Evolutionary conservation across 345 rosid species (phyloP).

Genomic region (Murraya paniculata): DNA sequence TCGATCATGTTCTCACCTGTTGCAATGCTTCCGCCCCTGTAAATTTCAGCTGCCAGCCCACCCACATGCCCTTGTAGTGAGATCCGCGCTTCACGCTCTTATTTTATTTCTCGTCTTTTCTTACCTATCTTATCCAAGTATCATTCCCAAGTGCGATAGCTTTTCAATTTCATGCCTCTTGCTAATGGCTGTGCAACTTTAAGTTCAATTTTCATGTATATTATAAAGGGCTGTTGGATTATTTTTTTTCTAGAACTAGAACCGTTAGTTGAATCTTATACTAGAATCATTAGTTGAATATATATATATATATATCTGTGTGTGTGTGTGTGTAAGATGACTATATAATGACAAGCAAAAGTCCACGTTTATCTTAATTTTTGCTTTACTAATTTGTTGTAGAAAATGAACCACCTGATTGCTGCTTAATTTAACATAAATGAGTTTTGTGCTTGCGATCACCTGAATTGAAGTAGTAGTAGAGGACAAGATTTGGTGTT

Average conservation of each 20-base stretch:
- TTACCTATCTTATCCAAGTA: constrained; percentile 26
- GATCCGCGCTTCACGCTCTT: constrained; percentile 43
- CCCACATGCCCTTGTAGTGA: constrained; percentile 45
- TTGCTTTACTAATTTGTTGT: not conserved
- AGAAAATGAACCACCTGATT: not conserved
- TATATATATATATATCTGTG: too few species aligned
- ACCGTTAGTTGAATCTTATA: not conserved
- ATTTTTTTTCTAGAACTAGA: not conserved
- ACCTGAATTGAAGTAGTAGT: too few species aligned
- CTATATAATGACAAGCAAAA: not conserved
- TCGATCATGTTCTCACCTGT: constrained; percentile 21
- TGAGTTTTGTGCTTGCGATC: too few species aligned
- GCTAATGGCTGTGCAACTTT: not conserved
- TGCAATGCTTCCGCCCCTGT: constrained; percentile 18
- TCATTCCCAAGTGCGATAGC: not conserved
- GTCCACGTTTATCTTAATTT: not conserved
- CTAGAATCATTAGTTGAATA: not conserved
- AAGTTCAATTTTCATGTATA: not conserved
- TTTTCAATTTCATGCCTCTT: constrained; percentile 1
- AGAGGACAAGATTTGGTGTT: too few species aligned
- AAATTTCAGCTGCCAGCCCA: constrained; percentile 17
- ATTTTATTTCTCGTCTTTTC: constrained; percentile 13
- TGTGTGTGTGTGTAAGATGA: too few species aligned
- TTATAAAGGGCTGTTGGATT: not conserved
- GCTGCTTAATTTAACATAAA: too few species aligned